phyloP scores from a whole-genome alignment of 192 early-diverging fungal genomes.

The Backusella australiensis region DNA sequence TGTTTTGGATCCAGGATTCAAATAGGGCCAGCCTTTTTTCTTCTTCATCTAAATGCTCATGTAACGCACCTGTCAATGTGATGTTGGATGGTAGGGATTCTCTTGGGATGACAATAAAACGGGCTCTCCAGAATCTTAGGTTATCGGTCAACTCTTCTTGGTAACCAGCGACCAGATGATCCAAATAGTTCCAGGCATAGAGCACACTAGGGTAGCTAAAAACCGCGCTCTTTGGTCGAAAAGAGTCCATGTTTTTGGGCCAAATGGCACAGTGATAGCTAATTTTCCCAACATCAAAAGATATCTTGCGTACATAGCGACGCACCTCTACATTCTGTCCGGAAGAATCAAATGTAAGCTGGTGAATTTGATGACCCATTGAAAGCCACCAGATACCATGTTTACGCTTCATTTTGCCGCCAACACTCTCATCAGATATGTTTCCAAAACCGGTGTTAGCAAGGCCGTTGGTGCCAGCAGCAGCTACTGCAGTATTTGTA shows the following conservation, averaged over 20 bases:
- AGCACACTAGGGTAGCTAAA: slow-evolving; percentile 79
- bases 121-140: slow-evolving; percentile 82
- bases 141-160: slow-evolving; percentile 76
- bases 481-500: neutral
- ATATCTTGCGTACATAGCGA: slow-evolving; percentile 72
- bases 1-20: slow-evolving; percentile 78
- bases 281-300: slow-evolving; percentile 56
- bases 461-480: neutral
- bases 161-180: slow-evolving; percentile 87
- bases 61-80: slow-evolving; percentile 49
- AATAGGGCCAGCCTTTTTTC: slow-evolving; percentile 86
- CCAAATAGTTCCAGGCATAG: slow-evolving; percentile 95
- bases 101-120: slow-evolving; percentile 87
- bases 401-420: slow-evolving; percentile 10
- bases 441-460: neutral
- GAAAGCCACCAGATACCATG: slow-evolving; percentile 62
- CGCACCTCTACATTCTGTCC: slow-evolving; percentile 83
- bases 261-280: slow-evolving; percentile 82
- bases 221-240: slow-evolving; percentile 49
- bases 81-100: slow-evolving; percentile 58
- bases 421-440: neutral
- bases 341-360: slow-evolving; percentile 65
- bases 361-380: slow-evolving; percentile 90
- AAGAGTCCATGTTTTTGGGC: slow-evolving; percentile 70
- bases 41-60: slow-evolving; percentile 77